These are phyloP conservation scores for Lentinula raphanica DNA, from an alignment of 768 basidiomycete genomes.

Conservation along the genomic window DNA sequence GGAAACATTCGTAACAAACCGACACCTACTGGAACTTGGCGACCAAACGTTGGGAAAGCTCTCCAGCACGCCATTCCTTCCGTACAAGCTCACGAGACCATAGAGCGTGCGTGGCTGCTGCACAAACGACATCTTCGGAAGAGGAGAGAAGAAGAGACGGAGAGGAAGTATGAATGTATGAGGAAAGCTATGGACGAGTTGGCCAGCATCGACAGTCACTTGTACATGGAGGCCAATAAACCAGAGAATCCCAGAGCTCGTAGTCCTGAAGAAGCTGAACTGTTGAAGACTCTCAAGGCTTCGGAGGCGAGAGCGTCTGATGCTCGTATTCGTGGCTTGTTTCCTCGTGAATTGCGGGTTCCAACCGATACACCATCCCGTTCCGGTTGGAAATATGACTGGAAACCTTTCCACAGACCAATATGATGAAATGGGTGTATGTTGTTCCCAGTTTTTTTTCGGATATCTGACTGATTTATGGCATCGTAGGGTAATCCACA, in stretches of 20 bases:
- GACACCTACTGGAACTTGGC: conserved; percentile 79
- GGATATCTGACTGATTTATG: not conserved
- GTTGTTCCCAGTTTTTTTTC: not conserved
- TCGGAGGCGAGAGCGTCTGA: conserved; percentile 69
- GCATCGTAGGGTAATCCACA: not conserved
- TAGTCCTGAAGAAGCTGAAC: conserved; percentile 49
- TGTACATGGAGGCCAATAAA: conserved; percentile 70
- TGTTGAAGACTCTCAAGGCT: conserved; percentile 56
- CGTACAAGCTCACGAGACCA: conserved; percentile 85
- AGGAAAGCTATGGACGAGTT: conserved; percentile 80
- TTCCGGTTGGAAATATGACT: conserved; percentile 84
- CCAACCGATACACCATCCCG: conserved; percentile 83
- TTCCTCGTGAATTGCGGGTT: conserved; percentile 82
- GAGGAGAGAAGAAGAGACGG: conserved; percentile 60
- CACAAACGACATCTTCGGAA: conserved; percentile 73
- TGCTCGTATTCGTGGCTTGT: conserved; percentile 71
- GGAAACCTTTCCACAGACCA: conserved; percentile 61
- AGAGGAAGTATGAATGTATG: conserved; percentile 80
- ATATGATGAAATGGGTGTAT: conserved; percentile 23
- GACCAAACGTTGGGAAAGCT: conserved; percentile 70
- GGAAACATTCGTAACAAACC: conserved; percentile 63
- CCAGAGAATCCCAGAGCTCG: conserved; percentile 69
- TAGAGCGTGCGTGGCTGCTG: conserved; percentile 85
- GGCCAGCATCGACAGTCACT: conserved; percentile 46
- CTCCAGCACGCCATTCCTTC: conserved; percentile 84